Evolutionary conservation across 768 basidiomycete species (phyloP).

Genomic region (Suillus plorans): DNA sequence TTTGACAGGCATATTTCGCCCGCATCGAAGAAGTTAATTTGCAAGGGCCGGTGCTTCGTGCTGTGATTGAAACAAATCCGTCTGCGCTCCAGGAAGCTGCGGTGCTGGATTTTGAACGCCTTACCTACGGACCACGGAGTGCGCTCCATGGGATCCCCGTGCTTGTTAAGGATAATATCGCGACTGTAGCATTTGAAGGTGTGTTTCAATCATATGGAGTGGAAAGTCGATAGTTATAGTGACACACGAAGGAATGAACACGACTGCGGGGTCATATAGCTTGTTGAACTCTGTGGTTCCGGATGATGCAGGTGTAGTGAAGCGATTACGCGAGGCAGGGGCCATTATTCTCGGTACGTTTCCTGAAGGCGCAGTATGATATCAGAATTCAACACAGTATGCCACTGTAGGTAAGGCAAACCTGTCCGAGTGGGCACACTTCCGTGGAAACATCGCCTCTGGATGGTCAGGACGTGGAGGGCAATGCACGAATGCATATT

Average conservation of each 20-base stretch:
- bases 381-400: not conserved
- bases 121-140: constrained; percentile 26
- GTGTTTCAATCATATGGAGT: not conserved
- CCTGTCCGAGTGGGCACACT: constrained; percentile 54
- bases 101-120: constrained; percentile 33
- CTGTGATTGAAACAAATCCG: constrained; percentile 41
- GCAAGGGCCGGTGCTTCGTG: constrained; percentile 36
- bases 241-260: constrained; percentile 36
- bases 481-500: constrained; percentile 51
- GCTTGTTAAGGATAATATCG: constrained; percentile 35
- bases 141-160: constrained; percentile 40
- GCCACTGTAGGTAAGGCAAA: constrained; percentile 50
- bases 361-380: not conserved
- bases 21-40: constrained; percentile 45
- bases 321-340: constrained; percentile 31
- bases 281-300: constrained; percentile 34
- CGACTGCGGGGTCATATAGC: constrained; percentile 39
- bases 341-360: constrained; percentile 34
- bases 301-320: constrained; percentile 35
- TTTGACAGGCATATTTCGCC: constrained; percentile 38
- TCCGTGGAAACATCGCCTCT: constrained; percentile 42
- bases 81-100: constrained; percentile 36
- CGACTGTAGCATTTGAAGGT: constrained; percentile 31
- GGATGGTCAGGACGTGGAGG: constrained; percentile 62
- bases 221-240: not conserved